These are phyloP conservation scores for Sclerotinia spermophila DNA, from an alignment of 2,329 filamentous ascomycete genomes.

Conservation along the genomic window DNA sequence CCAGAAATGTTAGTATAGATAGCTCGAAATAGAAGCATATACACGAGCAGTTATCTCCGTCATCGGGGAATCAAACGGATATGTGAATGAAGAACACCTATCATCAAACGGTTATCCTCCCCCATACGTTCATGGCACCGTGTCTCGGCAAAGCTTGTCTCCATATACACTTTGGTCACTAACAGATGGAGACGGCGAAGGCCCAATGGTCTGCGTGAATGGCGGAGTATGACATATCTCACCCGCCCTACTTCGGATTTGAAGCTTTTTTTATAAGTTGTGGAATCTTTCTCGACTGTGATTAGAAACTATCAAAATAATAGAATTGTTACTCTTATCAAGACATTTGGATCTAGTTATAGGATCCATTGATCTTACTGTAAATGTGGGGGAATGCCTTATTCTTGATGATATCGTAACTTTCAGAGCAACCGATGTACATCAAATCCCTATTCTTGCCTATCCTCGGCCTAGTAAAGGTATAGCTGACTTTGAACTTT, in stretches of 20 bases:
- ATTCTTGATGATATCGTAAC: slow-evolving; percentile 22
- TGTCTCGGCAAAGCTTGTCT: neutral
- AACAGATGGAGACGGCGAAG: neutral
- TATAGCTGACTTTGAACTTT: slow-evolving; percentile 24
- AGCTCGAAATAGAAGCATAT: neutral
- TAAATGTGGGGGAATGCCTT: neutral
- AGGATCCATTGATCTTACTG: too few species aligned
- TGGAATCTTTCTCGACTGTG: neutral
- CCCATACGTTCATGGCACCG: neutral
- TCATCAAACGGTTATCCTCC: neutral
- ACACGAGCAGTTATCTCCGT: neutral
- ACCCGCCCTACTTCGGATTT: neutral
- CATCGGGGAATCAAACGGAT: neutral
- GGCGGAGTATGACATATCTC: neutral
- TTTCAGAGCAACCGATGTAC: slow-evolving; percentile 19
- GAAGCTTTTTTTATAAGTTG: neutral
- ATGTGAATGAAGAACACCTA: neutral
- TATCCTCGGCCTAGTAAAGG: slow-evolving; percentile 22
- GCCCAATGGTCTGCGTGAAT: neutral
- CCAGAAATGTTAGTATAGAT: neutral
- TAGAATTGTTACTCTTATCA: neutral
- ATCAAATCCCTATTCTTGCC: slow-evolving; percentile 21
- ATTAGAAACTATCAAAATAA: neutral
- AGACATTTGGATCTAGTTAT: neutral
- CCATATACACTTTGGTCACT: neutral